Evolutionary conservation across 1,284 basidiomycete species (phyloP), one percentile per base, ranked within the genome.

Genomic region (Microbotryomycetes sp.): DNA sequence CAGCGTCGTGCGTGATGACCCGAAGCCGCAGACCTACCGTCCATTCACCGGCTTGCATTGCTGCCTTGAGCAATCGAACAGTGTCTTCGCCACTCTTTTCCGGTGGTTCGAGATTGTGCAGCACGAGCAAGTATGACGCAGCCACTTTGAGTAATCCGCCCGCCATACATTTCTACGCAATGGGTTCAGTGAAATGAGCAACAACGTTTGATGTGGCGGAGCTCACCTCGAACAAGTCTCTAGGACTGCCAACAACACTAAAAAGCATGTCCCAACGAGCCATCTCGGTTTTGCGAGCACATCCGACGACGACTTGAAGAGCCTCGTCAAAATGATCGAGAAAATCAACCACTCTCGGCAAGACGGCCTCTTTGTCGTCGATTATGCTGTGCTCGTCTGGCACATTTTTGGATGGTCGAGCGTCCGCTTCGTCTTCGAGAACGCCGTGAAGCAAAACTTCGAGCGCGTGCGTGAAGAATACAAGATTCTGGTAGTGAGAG

Each of bases 241-340:
- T 85, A 0, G 96, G 94, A 68, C 85, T 86, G 2, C 96, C 96
- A 4, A 96, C 92, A 18, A 89, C 81, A 59, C 84, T 85, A 73
- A 99, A 99, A 26, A 99, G 78, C 61, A 86, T 82, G 35, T 81
- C 82, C 96, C 96, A 99, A 51, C 89, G 79, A 5, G 89, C 86
- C 71, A 94, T 84, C 76, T 99, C 96, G 3, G 92, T 98, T 78
- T 99, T 99, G 52, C 96, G 81, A 7, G 96, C 96, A 72, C 94
- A 97, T 5, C 89, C 86, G 7, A 97, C 94, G 1, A 98, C 89
- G 4, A 98, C 92, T 63, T 96, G 89, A 56, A 97, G 78, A 4
- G 88, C 83, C 56, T 84, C 86, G 61, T 91, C 87, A 73, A 97
- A 98, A 74, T 97, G 85, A 73, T 98, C 94, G 67, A 99, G 77